Conservation (phyloP, 2,329 filamentous ascomycete species). For the Alternaria panax region DNA sequence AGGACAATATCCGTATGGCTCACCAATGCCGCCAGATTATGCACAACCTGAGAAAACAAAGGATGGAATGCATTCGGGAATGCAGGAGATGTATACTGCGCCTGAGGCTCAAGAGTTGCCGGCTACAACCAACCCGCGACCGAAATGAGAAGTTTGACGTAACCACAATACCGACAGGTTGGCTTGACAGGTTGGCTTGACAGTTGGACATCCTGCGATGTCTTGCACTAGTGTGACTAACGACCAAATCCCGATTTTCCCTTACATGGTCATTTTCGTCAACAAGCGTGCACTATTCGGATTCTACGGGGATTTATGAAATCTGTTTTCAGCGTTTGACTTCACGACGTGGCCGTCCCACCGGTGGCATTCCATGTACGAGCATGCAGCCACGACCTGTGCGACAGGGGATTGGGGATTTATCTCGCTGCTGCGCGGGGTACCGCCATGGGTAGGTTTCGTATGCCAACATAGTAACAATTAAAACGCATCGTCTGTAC, state of each 20-base stretch:
- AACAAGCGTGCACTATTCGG: no score
- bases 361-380: background rate
- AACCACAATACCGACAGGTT: no score
- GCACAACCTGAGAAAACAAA: background rate
- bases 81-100: background rate
- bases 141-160: background rate
- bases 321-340: no score
- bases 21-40: background rate
- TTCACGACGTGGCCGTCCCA: background rate
- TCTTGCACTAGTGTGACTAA: background rate
- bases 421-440: background rate
- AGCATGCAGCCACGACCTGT: background rate
- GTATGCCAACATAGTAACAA: background rate
- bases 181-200: background rate
- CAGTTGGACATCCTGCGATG: background rate
- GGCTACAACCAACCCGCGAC: background rate
- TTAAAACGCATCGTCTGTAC: no score
- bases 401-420: background rate
- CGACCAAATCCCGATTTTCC: no score
- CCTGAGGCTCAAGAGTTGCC: background rate
- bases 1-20: background rate
- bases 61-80: background rate
- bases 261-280: no score
- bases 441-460: no score
- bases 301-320: no score